Evolutionary conservation across 805 yeast genomes (phyloP), one percentile per base, ranked within the genome.

Genomic region (Isabelozyma heimii): DNA sequence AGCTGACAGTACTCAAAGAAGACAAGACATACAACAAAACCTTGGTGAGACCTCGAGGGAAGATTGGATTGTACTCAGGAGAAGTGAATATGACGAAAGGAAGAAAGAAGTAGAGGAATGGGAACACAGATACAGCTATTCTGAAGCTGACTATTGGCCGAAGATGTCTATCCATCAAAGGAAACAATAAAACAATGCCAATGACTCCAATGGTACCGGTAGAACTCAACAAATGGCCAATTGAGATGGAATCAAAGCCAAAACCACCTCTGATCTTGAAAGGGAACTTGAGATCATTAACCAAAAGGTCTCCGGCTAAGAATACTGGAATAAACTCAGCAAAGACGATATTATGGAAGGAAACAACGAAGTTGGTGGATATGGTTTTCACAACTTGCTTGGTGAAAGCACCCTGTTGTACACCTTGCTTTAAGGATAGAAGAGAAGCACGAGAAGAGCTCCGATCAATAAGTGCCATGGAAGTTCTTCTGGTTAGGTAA

Each of bases 321-420:
- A 76, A 76, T 3, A 83, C 75, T 0, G 87, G 87, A 40, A 82
- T 57, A 47, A 83, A 78, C 59, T 82, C 85, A 33, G 76, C 73
- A 57, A 67, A 79, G 4, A 79, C 81, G 13, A 77, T 65, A 10
- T 67, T 58, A 57, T 79, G 83, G 44, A 80, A 69, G n/a, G 81
- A 67, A 54, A 75, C 59, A 20, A 72, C 57, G 45, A 79, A 73
- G 56, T 75, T 60, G 61, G 75, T 49, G 61, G 60, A 20, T 46
- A 71, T 65, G 8, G 69, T 57, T 42, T 60, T 61, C 4, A 67
- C 45, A 14, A 70, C 72, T 10, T 62, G 60, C n/a, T 54, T 55
- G 20, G 70, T 61, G 51, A 71, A 64, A 12, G 61, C 58, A 8
- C 57, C 60, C 15, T 58, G 43, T 42, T 61, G 51, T 28, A 54